Evolutionary conservation across 2,329 filamentous ascomycete species (phyloP), one percentile per base, ranked within the genome.

Genomic region (Fonsecaea multimorphosa): DNA sequence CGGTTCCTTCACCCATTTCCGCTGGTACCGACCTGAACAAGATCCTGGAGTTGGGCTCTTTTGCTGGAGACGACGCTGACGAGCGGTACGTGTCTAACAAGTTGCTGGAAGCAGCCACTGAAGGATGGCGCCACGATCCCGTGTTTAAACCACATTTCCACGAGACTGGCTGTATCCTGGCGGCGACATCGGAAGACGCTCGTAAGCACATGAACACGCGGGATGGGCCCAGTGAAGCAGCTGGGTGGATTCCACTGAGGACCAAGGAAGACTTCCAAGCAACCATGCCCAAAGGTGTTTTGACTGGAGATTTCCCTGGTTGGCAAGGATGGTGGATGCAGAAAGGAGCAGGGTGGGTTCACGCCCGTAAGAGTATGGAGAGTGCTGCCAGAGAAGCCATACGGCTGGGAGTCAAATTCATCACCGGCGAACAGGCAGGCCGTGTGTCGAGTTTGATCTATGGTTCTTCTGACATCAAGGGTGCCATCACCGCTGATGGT

Each of bases 291-390:
- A 64, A 78, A 9, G 83, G 83, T 2, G 78, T 85, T 0, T 71
- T 82, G 57, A 80, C 78, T 9, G 80, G 81, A 12, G 69, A 76
- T 1, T 81, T 82, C 60, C 75, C 79, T 0, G 76, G 75, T 7
- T 83, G 81, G 81, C 74, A 74, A 69, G 82, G 79, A 7, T 80
- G 78, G 71, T 77, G 73, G 68, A 78, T 78, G 68, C 72, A 74
- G n/a, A 72, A 74, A 22, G 78, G 78, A 16, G 82, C 83, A 2
- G 85, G 84, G 7, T 87, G 84, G 84, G 82, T 85, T 1, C 82
- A 83, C 68, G 84, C 85, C 2, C 76, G 79, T 12, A 82, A 82
- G 38, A 82, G 83, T 0, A 73, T 86, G 64, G 65, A 78, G 46
- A 79, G 81, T 34, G 79, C 82, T 2, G 79, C 78, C 27, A 71